Conservation (phyloP, 495 filamentous ascomycete species). For the Annulohypoxylon maeteangense region DNA sequence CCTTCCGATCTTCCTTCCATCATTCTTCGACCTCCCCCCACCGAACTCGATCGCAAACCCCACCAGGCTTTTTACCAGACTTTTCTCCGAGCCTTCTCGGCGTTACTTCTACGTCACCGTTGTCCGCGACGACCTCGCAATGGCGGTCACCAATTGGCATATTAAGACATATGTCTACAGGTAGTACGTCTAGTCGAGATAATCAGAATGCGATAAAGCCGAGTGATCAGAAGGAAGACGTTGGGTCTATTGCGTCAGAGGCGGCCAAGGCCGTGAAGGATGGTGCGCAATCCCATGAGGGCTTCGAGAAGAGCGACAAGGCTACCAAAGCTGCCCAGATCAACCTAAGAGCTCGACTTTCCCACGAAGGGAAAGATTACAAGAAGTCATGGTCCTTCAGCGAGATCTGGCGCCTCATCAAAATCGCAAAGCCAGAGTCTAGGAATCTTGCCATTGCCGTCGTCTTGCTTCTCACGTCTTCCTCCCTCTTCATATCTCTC, state of each 20-base stretch:
- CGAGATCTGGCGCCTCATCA: conserved; percentile 88
- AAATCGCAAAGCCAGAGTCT: conserved; percentile 86
- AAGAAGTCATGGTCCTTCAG: conserved; percentile 65
- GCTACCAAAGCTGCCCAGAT: conserved; percentile 88
- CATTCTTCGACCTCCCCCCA: conserved; percentile 4
- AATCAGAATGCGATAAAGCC: conserved; percentile 16
- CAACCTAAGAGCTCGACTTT: conserved; percentile 86
- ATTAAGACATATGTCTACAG: conserved; percentile 27
- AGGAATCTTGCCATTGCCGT: conserved; percentile 83
- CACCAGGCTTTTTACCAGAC: conserved; percentile 20
- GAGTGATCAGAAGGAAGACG: conserved; percentile 15
- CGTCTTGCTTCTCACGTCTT: conserved; percentile 84
- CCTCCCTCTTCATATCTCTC: conserved; percentile 90
- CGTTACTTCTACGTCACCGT: conserved; percentile 34
- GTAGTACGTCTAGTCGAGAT: conserved; percentile 4
- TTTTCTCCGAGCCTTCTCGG: conserved; percentile 42
- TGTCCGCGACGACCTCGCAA: conserved; percentile 9
- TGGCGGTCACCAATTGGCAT: conserved; percentile 26
- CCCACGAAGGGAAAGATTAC: conserved; percentile 75
- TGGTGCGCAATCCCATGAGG: conserved; percentile 27
- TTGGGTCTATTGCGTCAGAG: conserved; percentile 6
- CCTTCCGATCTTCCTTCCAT: conserved; percentile 8
- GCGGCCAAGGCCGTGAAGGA: conserved; percentile 17
- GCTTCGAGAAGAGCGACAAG: conserved; percentile 64
- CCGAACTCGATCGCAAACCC: conserved; percentile 29